Conservation (phyloP, 2,329 filamentous ascomycete genomes). For the Exophiala sp. region DNA sequence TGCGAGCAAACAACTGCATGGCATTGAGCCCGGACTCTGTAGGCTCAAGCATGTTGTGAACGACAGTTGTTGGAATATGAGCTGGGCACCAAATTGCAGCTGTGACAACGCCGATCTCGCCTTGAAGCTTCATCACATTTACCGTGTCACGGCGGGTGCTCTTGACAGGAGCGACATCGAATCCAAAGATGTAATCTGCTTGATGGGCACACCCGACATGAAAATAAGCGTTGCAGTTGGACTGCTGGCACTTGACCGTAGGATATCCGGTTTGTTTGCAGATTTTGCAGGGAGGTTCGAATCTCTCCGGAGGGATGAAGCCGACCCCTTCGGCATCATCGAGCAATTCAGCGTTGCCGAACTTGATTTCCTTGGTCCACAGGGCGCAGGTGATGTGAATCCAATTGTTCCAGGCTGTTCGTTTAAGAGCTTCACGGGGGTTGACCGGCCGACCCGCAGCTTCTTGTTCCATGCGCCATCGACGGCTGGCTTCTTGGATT, state of each 20-base stretch:
- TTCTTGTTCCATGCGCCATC: slow-evolving; percentile 75
- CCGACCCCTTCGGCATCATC: slow-evolving; percentile 87
- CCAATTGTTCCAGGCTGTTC: slow-evolving; percentile 96
- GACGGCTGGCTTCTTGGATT: slow-evolving; percentile 70
- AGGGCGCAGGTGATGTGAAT: slow-evolving; percentile 90
- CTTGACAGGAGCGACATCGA: slow-evolving; percentile 86
- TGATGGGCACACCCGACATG: slow-evolving; percentile 90
- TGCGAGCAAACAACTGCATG: slow-evolving; percentile 77
- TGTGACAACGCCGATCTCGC: slow-evolving; percentile 75
- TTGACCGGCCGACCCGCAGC: slow-evolving; percentile 74
- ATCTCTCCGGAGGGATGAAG: slow-evolving; percentile 66
- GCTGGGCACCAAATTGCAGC: slow-evolving; percentile 88
- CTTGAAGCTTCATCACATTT: slow-evolving; percentile 71
- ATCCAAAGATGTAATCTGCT: slow-evolving; percentile 74
- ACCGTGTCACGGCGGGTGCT: slow-evolving; percentile 75
- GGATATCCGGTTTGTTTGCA: slow-evolving; percentile 68
- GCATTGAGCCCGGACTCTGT: slow-evolving; percentile 69
- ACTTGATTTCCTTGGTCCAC: slow-evolving; percentile 88
- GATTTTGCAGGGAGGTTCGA: slow-evolving; percentile 72
- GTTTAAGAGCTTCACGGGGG: slow-evolving; percentile 85
- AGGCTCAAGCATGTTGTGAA: slow-evolving; percentile 73
- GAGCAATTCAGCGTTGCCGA: slow-evolving; percentile 74
- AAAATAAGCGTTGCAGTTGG: slow-evolving; percentile 50
- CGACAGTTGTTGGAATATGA: slow-evolving; percentile 55
- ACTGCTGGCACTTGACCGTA: slow-evolving; percentile 71